These are phyloP conservation scores for Collybiopsis luxurians DNA, from an alignment of 768 basidiomycete species.

Conservation along the genomic window DNA sequence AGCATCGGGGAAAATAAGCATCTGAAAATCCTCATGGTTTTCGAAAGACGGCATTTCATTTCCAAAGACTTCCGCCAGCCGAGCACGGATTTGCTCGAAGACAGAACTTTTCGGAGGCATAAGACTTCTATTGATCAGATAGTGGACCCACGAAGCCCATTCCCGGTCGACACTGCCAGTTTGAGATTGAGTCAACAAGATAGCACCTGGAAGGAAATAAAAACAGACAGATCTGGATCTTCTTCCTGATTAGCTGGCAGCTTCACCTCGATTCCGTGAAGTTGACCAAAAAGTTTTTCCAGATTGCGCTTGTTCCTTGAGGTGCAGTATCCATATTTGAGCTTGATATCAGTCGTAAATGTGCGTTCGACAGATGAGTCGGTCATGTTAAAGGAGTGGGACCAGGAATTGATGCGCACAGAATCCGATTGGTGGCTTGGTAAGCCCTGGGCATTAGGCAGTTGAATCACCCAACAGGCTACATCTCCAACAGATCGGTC, in stretches of 20 bases:
- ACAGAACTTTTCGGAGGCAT: background rate
- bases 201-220: no score
- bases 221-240: no score
- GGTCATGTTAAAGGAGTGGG: no score
- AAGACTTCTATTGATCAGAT: background rate
- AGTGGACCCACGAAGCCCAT: background rate
- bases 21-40: background rate
- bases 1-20: background rate
- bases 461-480: constrained; percentile 17
- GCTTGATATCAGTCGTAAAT: no score
- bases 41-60: background rate
- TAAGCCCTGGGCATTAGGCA: background rate
- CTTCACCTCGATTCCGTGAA: no score
- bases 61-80: background rate
- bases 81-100: background rate
- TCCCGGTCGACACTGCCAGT: background rate
- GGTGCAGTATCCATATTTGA: no score
- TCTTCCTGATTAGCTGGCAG: no score
- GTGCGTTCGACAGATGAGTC: no score
- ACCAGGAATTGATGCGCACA: background rate
- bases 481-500: constrained; percentile 29
- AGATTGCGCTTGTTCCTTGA: no score
- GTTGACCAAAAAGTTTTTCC: no score
- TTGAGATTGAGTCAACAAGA: no score
- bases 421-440: background rate